Base-by-base conservation (phyloP, 495 filamentous ascomycete species). In the Penicillium odoratum region DNA sequence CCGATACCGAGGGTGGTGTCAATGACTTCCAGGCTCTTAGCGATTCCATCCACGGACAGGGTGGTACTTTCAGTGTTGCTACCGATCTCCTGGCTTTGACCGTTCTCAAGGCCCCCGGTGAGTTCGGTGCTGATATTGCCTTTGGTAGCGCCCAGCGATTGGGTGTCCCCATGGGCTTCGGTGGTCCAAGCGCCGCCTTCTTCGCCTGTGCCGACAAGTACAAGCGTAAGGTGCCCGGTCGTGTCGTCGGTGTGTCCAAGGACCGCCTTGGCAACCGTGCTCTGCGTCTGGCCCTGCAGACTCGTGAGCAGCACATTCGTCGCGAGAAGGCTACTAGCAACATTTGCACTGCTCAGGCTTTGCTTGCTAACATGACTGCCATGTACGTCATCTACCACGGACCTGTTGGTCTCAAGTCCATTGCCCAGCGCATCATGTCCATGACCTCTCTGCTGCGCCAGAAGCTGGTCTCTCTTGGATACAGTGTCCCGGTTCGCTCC, bases 321-420 rank as follows among this genome's bases (percentile, higher is more conserved):
- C 84, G 94, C 65, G 94, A 98, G 73, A 98, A 98, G 82, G 94
- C 94, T 2, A 98, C 94, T 6, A 97, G 92, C 79, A 98, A 98
- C 72, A 96, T 98, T 57, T 98, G 94, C 74, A 98, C 94, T 21
- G 94, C 94, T 7, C 94, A 98, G 70, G 94, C 94, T 8, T 73
- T 98, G 16, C 81, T 98, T 33, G 94, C 94, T 18, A 98, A 98
- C 72, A 97, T 98, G 91, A 95, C 86, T 63, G 91, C 94, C 50
- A 89, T 98, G 75, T 98, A 97, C 72, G 94, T 92, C n/a, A 83
- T 98, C 38, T 98, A 98, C 69, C 94, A 98, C 68, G 94, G 94
- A 3, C 94, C 94, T 3, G 64, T 83, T 34, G 95, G 95, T 13
- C 78, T 98, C 48, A 90, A 85, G 74, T 82, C 82, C 16, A 98